Evolutionary conservation across 2,329 filamentous ascomycete genomes (phyloP).

Genomic region (Sclerotinia borealis): DNA sequence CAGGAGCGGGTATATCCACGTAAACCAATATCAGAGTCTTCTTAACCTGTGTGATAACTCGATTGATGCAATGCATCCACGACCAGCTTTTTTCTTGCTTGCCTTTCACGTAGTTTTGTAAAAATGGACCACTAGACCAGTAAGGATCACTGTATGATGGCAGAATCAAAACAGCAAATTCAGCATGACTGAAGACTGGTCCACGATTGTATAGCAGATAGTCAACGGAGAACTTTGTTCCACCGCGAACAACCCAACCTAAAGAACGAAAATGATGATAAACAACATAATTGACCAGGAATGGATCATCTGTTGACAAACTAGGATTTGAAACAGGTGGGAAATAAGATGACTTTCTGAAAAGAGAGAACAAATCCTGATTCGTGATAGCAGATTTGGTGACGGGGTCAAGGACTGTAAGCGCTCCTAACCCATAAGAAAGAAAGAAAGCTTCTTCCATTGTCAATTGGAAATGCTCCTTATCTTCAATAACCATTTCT

Average conservation of each 20-base stretch:
- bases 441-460: constrained; percentile 91
- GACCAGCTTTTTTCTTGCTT: constrained; percentile 58
- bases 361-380: constrained; percentile 6
- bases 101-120: constrained; percentile 45
- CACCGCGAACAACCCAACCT: constrained; percentile 88
- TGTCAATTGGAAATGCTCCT: constrained; percentile 89
- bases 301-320: constrained; percentile 70
- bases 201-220: constrained; percentile 92
- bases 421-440: constrained; percentile 68
- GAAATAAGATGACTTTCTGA: constrained; percentile 59
- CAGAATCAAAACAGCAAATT: constrained; percentile 81
- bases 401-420: constrained; percentile 53
- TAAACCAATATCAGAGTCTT: constrained; percentile 89
- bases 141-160: constrained; percentile 71
- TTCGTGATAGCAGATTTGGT: constrained; percentile 31
- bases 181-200: constrained; percentile 89
- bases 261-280: constrained; percentile 96
- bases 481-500: constrained; percentile 38
- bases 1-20: constrained; percentile 77
- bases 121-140: constrained; percentile 52
- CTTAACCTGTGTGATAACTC: constrained; percentile 81
- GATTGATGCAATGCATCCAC: constrained; percentile 83
- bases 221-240: constrained; percentile 92
- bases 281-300: constrained; percentile 78
- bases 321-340: constrained; percentile 44